Base-by-base conservation (phyloP, 768 basidiomycete genomes). In the Paxillus rubicundulus region DNA sequence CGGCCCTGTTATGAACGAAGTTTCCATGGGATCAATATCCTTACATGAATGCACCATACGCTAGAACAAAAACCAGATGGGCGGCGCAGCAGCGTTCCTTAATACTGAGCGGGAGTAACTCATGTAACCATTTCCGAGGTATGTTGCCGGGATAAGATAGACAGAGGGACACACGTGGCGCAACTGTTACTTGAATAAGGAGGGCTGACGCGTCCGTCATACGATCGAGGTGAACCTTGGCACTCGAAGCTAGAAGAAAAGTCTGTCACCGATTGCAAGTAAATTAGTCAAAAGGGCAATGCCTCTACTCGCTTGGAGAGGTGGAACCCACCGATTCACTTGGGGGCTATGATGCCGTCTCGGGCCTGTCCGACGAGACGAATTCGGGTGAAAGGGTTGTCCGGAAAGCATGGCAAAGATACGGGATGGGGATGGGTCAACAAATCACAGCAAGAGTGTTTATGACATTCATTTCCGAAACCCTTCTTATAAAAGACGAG, bases 391-490 rank as follows among this genome's bases (percentile, higher is more conserved):
- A 60, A 59, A 44, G 49, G 53, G 63, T 64, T 45, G 52, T 59
- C 65, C 68, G 63, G 59, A 60, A 45, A 48, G 64, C 58, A 60
- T 57, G 58, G 50, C 47, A 54, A n/a, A n/a, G 55, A 61, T 45
- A 52, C 50, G 49, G 64, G 33, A 36, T 61, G 52, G 49, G 30
- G 24, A 42, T 54, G 52, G 17, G 17, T 43, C 34, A 52, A 50
- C 52, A 17, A 52, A 61, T 61, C 65, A 71, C 68, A 66, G 65
- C 53, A 63, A 63, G 41, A 37, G 24, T 37, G 42, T 49, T 49
- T 41, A 55, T 67, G 64, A 58, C 45, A 16, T 70, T 70, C 68
- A 70, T 70, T 71, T 70, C 68, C 68, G 68, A 66, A 52, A 54
- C 32, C 9, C 49, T 33, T 45, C 49, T 51, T 67, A 68, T 70